Evolutionary conservation across 208 protist species (phyloP).

Genomic region (Acanthamoeba lenticulata): DNA sequence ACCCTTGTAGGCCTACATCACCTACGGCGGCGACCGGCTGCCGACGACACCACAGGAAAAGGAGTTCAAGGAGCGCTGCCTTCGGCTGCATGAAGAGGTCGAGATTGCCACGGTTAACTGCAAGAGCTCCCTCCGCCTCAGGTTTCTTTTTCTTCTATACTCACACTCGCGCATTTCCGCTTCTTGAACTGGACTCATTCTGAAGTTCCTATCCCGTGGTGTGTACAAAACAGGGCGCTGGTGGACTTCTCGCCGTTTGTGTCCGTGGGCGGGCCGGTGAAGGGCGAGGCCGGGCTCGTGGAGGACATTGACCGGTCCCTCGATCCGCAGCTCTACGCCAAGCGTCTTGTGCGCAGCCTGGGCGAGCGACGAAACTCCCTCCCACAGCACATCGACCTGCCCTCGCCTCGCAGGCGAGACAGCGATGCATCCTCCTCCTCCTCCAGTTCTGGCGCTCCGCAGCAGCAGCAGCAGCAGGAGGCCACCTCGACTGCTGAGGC

Average conservation of each 20-base stretch:
- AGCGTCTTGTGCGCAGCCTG: background rate
- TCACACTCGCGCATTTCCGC: background rate
- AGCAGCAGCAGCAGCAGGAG: background rate
- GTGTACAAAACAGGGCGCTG: background rate
- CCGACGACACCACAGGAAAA: conserved; percentile 8
- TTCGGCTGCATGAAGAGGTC: conserved; percentile 28
- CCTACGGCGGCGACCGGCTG: background rate
- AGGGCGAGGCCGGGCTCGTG: background rate
- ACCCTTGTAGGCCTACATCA: conserved; percentile 25
- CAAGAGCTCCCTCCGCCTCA: conserved; percentile 12
- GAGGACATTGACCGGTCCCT: background rate
- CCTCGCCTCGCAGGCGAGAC: background rate
- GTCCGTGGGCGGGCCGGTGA: background rate
- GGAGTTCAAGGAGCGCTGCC: conserved; percentile 25
- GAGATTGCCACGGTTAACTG: conserved; percentile 55
- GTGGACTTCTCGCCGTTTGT: conserved; percentile 43
- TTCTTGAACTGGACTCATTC: too few species aligned
- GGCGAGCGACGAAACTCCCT: background rate
- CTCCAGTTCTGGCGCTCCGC: background rate
- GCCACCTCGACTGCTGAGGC: too few species aligned
- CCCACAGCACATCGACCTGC: conserved; percentile 5
- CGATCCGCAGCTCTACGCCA: background rate
- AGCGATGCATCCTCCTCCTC: background rate
- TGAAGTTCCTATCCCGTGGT: background rate
- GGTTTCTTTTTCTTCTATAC: background rate